A percentile compares a stretch with the other conserved stretches of the same genome.
These are phyloP conservation scores for Blepharisma stoltei DNA, from an alignment of 73 alveolate species.

Conservation along the genomic window DNA sequence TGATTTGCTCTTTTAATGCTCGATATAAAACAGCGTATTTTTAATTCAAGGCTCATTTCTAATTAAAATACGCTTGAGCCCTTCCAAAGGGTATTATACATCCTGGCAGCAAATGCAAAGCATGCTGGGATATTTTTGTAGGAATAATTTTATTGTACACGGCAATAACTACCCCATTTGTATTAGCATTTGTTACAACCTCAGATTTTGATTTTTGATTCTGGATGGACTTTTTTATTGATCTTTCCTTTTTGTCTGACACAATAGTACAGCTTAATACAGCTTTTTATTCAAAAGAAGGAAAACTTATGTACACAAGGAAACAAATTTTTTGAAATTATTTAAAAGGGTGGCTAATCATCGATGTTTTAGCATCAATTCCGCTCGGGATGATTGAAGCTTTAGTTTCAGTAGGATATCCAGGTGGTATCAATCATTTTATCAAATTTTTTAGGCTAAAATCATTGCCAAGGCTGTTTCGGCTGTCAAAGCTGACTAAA, in stretches of 20 bases:
- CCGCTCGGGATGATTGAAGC: slow-evolving; percentile 43
- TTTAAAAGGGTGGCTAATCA: slow-evolving; percentile 48
- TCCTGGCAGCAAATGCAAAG: slow-evolving; percentile 65
- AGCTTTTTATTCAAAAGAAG: slow-evolving; percentile 45
- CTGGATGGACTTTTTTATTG: not conserved
- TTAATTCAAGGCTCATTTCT: no score
- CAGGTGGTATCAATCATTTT: not conserved
- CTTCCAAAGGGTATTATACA: slow-evolving; percentile 40
- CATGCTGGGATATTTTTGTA: slow-evolving; percentile 46
- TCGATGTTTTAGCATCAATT: slow-evolving; percentile 45
- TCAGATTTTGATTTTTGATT: slow-evolving; percentile 20
- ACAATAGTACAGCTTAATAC: slow-evolving; percentile 13
- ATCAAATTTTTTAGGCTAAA: slow-evolving; percentile 56
- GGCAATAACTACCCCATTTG: slow-evolving; percentile 56
- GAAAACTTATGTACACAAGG: slow-evolving; percentile 29
- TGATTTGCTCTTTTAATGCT: no score
- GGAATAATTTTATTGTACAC: slow-evolving; percentile 53
- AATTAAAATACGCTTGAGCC: no score
- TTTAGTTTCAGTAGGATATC: slow-evolving; percentile 31
- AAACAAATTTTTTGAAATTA: slow-evolving; percentile 39
- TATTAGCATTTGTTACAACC: slow-evolving; percentile 49
- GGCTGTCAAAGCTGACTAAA: slow-evolving; percentile 46
- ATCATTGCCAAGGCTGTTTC: slow-evolving; percentile 46
- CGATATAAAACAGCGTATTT: no score
- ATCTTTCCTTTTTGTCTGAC: not conserved